These are phyloP conservation scores for Bothriochloa decipiens DNA, from an alignment of 176 grass and related monocot genomes.

Conservation along the genomic window DNA sequence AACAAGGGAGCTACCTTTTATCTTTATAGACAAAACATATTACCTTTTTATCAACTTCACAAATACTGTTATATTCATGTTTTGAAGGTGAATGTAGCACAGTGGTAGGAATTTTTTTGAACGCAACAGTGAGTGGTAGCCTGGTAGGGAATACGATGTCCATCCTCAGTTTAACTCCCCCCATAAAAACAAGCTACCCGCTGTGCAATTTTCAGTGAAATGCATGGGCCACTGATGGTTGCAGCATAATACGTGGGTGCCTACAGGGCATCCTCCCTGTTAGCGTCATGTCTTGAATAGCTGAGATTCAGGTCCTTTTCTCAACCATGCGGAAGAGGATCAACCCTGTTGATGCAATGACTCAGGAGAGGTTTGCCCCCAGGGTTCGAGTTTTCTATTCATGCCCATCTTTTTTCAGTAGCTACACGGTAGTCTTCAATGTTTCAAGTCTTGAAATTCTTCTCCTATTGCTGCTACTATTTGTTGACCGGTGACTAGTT, in stretches of 20 bases:
- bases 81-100: background rate
- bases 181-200: background rate
- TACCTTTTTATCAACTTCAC: background rate
- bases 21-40: background rate
- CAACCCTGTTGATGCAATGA: background rate
- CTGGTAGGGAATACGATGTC: background rate
- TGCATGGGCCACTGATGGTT: background rate
- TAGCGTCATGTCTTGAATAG: background rate
- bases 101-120: background rate
- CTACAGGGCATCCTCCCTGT: background rate
- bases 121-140: background rate
- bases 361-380: background rate
- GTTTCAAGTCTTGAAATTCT: background rate
- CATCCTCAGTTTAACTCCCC: background rate
- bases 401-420: background rate
- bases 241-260: background rate
- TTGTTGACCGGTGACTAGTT: background rate
- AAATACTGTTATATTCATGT: background rate
- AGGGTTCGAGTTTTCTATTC: background rate
- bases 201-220: background rate
- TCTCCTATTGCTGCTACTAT: background rate
- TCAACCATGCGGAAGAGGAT: background rate
- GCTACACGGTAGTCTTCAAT: background rate
- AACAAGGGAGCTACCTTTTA: background rate
- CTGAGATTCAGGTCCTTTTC: background rate